Percentiles rank a stretch among this genome's conserved stretches.
Evolutionary conservation across 2,329 filamentous ascomycete species (phyloP).

Genomic region (Cryphonectria radicalis): DNA sequence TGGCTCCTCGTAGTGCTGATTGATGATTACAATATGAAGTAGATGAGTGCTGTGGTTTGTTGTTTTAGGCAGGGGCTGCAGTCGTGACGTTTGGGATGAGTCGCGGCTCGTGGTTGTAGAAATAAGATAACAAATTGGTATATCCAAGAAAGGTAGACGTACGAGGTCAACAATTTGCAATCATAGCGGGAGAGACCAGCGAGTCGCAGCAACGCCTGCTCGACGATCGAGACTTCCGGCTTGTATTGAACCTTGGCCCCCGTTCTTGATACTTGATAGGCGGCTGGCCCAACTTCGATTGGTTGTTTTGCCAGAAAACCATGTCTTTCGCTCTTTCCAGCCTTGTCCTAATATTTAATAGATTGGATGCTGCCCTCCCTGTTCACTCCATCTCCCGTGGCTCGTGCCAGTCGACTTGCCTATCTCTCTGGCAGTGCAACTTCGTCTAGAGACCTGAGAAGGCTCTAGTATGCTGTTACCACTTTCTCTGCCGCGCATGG

Average conservation of each 20-base stretch:
- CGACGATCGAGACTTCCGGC: neutral
- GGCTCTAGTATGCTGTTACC: neutral
- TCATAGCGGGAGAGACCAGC: neutral
- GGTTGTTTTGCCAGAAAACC: neutral
- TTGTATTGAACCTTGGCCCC: neutral
- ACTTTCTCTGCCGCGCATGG: no score
- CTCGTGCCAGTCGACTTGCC: neutral
- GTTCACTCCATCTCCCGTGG: neutral
- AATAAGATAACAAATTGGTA: neutral
- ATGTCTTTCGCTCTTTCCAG: neutral
- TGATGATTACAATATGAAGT: neutral
- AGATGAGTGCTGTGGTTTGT: neutral
- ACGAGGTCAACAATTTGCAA: neutral
- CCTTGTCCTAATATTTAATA: neutral
- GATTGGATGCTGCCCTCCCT: neutral
- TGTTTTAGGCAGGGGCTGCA: neutral
- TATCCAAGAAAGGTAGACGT: neutral
- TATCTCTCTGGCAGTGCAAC: neutral
- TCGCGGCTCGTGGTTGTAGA: neutral
- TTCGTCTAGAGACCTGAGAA: neutral
- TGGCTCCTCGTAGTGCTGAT: neutral
- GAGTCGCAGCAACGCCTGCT: neutral
- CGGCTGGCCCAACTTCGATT: no score
- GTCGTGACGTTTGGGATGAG: neutral
- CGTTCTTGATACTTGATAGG: no score